Evolutionary conservation across 2,329 filamentous ascomycete species (phyloP).

Genomic region (Fusarium sterilihyphosum): DNA sequence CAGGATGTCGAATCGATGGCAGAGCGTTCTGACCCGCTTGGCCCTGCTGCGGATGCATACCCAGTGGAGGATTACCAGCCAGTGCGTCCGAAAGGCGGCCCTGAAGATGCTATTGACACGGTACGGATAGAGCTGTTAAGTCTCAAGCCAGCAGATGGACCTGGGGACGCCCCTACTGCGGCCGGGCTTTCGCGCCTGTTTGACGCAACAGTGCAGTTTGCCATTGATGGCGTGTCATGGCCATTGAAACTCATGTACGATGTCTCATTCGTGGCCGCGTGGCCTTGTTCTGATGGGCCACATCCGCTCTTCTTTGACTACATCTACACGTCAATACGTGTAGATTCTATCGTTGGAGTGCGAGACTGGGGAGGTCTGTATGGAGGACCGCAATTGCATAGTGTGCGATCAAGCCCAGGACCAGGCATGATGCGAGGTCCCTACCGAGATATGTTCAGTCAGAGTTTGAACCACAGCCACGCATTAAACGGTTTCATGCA

Average conservation of each 20-base stretch:
- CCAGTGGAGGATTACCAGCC: conserved; percentile 75
- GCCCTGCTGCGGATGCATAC: conserved; percentile 69
- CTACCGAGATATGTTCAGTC: conserved; percentile 40
- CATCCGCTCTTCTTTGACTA: conserved; percentile 81
- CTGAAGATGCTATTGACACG: conserved; percentile 68
- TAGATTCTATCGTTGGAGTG: conserved; percentile 72
- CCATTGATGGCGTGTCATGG: conserved; percentile 71
- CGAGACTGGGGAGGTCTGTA: conserved; percentile 70
- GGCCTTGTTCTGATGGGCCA: conserved; percentile 70
- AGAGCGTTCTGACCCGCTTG: conserved; percentile 74
- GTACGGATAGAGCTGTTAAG: conserved; percentile 76
- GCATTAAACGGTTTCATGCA: conserved; percentile 27
- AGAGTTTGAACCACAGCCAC: conserved; percentile 35
- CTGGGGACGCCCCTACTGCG: conserved; percentile 34
- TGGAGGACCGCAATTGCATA: conserved; percentile 42
- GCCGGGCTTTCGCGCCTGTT: conserved; percentile 58
- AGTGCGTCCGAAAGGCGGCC: conserved; percentile 62
- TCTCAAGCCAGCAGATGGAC: conserved; percentile 59
- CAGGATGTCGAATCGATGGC: conserved; percentile 73
- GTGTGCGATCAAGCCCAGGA: conserved; percentile 50
- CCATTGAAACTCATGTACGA: conserved; percentile 71
- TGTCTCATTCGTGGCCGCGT: conserved; percentile 72
- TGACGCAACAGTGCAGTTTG: conserved; percentile 71
- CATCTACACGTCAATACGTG: conserved; percentile 65
- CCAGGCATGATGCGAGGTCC: conserved; percentile 43